Conservation (phyloP, 495 filamentous ascomycete species). For the Xylaria acuta region DNA sequence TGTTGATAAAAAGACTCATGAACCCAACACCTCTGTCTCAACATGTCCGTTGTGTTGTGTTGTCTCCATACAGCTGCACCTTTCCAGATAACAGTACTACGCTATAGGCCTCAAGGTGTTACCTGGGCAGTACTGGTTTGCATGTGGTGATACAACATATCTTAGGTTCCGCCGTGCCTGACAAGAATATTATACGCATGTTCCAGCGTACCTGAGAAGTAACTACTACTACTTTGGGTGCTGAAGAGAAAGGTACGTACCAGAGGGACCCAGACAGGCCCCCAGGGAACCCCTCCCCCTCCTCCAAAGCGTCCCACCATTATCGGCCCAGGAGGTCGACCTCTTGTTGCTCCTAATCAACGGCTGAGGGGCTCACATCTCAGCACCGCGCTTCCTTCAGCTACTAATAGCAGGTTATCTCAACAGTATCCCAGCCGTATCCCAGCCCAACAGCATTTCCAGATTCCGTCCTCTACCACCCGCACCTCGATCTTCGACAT, state of each 20-base stretch:
- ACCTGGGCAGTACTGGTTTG: not conserved
- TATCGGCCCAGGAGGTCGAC: not conserved
- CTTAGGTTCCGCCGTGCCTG: not conserved
- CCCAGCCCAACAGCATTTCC: not conserved
- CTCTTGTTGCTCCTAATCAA: not conserved
- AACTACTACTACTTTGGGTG: too few species aligned
- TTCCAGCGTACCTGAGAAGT: not conserved
- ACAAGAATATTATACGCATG: not conserved
- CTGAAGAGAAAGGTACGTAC: constrained; percentile 23
- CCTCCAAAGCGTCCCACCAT: constrained; percentile 2
- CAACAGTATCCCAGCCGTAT: not conserved
- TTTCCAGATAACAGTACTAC: not conserved
- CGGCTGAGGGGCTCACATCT: constrained; percentile 12
- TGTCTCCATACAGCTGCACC: not conserved
- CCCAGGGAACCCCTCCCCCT: constrained; percentile 16
- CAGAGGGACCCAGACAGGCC: not conserved
- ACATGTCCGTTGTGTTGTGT: not conserved
- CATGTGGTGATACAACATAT: not conserved
- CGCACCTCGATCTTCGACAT: not conserved
- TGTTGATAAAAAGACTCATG: constrained; percentile 16
- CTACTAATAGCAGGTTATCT: constrained; percentile 1
- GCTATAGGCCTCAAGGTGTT: not conserved
- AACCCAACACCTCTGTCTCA: not conserved
- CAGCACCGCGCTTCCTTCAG: constrained; percentile 18
- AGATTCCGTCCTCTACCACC: not conserved